Evolutionary conservation across 495 filamentous ascomycete species (phyloP).

Genomic region (Penicillium daleae): DNA sequence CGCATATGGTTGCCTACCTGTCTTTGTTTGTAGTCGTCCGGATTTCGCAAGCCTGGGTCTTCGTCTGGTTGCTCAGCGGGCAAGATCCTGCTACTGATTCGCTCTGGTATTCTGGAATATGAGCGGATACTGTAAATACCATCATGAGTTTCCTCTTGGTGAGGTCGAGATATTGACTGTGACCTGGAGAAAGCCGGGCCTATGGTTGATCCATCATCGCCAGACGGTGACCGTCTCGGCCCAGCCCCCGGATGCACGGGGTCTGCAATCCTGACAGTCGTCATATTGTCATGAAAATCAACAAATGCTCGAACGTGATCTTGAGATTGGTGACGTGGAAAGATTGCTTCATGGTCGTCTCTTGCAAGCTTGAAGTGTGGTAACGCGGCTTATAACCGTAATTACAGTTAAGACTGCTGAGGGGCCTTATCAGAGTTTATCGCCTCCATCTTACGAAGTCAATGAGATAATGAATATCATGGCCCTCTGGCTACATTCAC

Average conservation of each 20-base stretch:
- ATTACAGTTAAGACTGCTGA: no score
- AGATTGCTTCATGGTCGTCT: no score
- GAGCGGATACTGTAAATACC: slow-evolving; percentile 9
- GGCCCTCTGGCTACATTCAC: no score
- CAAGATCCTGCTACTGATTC: slow-evolving; percentile 5
- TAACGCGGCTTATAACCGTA: no score
- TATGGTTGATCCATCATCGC: not conserved
- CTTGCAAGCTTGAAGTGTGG: no score
- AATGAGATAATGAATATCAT: no score
- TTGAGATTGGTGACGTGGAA: no score
- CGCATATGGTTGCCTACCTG: slow-evolving; percentile 18
- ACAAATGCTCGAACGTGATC: no score
- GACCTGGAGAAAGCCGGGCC: not conserved
- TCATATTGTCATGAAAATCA: not conserved
- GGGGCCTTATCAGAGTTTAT: no score
- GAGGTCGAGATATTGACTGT: not conserved
- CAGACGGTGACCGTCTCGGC: not conserved
- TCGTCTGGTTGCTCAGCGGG: slow-evolving; percentile 20
- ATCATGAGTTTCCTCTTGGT: not conserved
- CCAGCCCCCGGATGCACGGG: not conserved
- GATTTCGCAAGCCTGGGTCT: slow-evolving; percentile 24
- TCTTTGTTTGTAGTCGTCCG: slow-evolving; percentile 26
- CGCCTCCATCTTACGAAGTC: no score
- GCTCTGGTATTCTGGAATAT: not conserved
- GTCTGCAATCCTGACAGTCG: not conserved